These are phyloP conservation scores for Hemileccinum rubropunctum DNA, from an alignment of 768 basidiomycete species.

Conservation along the genomic window DNA sequence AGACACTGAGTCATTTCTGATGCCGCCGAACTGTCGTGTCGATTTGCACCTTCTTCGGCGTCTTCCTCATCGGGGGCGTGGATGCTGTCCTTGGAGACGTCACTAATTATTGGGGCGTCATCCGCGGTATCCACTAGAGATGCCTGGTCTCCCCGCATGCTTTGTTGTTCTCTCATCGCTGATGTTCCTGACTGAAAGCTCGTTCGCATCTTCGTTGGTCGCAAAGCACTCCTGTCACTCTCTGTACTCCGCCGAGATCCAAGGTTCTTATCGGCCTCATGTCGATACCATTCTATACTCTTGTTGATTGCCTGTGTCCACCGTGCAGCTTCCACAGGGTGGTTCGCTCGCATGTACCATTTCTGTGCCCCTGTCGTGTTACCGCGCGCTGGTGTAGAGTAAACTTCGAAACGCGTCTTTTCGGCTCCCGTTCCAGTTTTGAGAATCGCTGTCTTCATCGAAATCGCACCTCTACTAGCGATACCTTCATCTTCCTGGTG, in stretches of 20 bases:
- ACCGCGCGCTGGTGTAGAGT: conserved; percentile 52
- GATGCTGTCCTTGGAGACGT: conserved; percentile 16
- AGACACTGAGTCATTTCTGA: conserved; percentile 37
- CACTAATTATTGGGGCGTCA: neutral
- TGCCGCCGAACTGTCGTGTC: conserved; percentile 46
- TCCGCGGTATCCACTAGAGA: conserved; percentile 24
- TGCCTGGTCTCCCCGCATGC: conserved; percentile 22
- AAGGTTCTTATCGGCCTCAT: conserved; percentile 33
- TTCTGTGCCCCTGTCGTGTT: conserved; percentile 51
- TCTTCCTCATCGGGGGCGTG: conserved; percentile 30
- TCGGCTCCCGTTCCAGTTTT: conserved; percentile 50
- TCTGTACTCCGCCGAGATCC: conserved; percentile 42
- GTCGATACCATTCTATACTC: conserved; percentile 69
- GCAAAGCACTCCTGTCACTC: conserved; percentile 43
- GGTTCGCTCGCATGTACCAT: conserved; percentile 83
- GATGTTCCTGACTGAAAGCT: conserved; percentile 32
- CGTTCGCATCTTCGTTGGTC: conserved; percentile 27
- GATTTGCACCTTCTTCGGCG: conserved; percentile 31
- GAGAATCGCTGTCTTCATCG: conserved; percentile 75
- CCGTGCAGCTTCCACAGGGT: conserved; percentile 84
- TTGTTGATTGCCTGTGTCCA: conserved; percentile 78
- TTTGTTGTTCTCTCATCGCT: conserved; percentile 21
- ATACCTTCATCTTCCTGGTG: conserved; percentile 88
- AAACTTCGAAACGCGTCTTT: conserved; percentile 80
- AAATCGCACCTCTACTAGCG: conserved; percentile 83